Evolutionary conservation across 495 filamentous ascomycete genomes (phyloP), one percentile per base, ranked within the genome.

Genomic region (Aspergillus hancockii): DNA sequence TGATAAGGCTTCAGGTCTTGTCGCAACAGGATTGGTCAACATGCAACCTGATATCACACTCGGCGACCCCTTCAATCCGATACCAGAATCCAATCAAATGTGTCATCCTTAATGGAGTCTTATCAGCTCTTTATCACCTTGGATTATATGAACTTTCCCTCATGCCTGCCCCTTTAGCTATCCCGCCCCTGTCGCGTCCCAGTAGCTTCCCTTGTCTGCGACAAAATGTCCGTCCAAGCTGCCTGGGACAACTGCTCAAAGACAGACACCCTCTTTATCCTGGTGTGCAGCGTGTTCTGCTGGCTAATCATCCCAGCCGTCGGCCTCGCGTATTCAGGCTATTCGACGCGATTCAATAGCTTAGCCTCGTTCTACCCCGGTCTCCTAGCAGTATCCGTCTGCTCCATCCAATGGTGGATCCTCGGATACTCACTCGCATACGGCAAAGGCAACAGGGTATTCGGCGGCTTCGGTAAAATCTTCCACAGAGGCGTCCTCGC

Each of bases 341-440:
- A 81, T 55, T 76, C 71, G 19, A 79, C 75, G 21, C 71, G 76
- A 5, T 67, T 68, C 54, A 80, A 75, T 64, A 73, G 73, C 32
- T 71, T 81, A 49, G 72, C 79, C 18, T 75, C 78, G 4, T 77
- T 80, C 64, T 76, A 78, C 50, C 75, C 78, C 16, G 71, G 75
- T 7, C 61, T 82, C 4, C 66, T 80, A 25, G 71, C 73, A 8
- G 72, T 80, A 28, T 66, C 68, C 13, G 60, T 68, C 32, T 80
- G 77, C 60, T 67, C 75, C n/a, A 65, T 79, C 23, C 76, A 80
- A 69, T 80, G 76, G 75, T 76, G 67, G 61, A 64, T 79, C 51
- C 65, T 78, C 30, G 75, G 76, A 2, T 80, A 78, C 59, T 74
- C 71, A 5, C 63, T 80, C 7, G 67, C 75, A 5, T 80, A 77